Evolutionary conservation across 1,139 yeast genomes (phyloP), one percentile per base, ranked within the genome.

Genomic region (Taphrina sp.): DNA sequence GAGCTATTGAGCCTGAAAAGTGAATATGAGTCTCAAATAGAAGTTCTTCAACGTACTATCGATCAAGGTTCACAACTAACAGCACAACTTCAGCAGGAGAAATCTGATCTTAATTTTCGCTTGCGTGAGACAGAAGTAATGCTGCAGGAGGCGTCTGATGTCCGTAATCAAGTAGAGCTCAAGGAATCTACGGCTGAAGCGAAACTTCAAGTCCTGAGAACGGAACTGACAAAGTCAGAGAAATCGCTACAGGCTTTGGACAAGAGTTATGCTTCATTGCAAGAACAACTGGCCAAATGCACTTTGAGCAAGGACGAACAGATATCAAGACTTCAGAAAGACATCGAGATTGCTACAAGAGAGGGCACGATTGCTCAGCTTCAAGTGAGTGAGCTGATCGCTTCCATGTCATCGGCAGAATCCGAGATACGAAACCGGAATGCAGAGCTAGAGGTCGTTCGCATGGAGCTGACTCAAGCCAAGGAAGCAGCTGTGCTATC

Each of bases 1-100:
- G 67, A 66, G 38, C 66, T 72, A 56, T 65, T 66, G 41, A 69
- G 66, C 1, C 70, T 73, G 24, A 71, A 76, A 54, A 65, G 65
- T 41, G 65, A 66, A 24, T 64, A 73, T 3, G 70, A 68, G 55
- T 62, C 65, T 8, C 67, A 69, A 37, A 64, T 69, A 3, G 69
- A 67, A 31, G 28, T 60, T 5, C 64, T 69, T 65, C 61, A 67
- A 52, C 56, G 59, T 35, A 72, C 70, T 61, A 67, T 72, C 4
- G 69, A 63, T 38, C 64, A 66, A 33, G 72, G 73, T 4, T 69
- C 72, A 10, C 57, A 59, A 22, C 56, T 70, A 14, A 67, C 72
- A 36, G 62, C 64, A 1, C 58, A 60, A 23, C 63, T 72, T 36
- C 72, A 72, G 58, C 57, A 59, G n/a, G 74, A 70, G 52, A 70